Conservation (phyloP, 495 filamentous ascomycete species). For the Elaphomyces granulatus region DNA sequence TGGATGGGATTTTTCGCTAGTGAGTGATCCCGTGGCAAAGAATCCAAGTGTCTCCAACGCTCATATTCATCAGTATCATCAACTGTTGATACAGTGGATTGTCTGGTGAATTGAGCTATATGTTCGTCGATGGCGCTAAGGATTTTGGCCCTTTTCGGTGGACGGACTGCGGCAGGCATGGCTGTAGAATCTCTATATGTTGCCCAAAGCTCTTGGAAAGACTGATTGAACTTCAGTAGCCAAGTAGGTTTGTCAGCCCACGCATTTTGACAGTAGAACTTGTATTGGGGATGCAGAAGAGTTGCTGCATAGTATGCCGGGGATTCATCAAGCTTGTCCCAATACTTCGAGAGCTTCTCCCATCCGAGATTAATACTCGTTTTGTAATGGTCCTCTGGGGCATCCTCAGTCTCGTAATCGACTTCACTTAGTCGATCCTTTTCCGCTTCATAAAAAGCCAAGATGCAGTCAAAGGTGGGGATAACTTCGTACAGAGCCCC, state of each 20-base stretch:
- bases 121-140: neutral
- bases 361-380: too few relatives aligned
- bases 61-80: neutral
- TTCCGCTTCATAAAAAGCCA: too few relatives aligned
- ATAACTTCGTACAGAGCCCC: too few relatives aligned
- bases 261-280: neutral
- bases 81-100: too few relatives aligned
- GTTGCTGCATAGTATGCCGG: neutral
- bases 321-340: too few relatives aligned
- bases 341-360: too few relatives aligned
- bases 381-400: too few relatives aligned
- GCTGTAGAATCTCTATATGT: neutral
- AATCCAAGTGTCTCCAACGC: neutral
- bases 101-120: neutral
- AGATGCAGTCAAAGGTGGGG: too few relatives aligned
- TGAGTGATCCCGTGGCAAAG: neutral
- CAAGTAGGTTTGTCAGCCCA: neutral
- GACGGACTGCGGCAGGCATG: too few relatives aligned
- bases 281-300: neutral
- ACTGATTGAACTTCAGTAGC: neutral
- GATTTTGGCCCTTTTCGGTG: neutral
- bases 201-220: neutral
- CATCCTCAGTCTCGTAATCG: too few relatives aligned
- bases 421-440: too few relatives aligned
- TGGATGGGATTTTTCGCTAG: neutral